Percentiles rank a stretch among this genome's conserved stretches.
Conservation (phyloP, 2,329 filamentous ascomycete species). For the Paraphoma sp. region DNA sequence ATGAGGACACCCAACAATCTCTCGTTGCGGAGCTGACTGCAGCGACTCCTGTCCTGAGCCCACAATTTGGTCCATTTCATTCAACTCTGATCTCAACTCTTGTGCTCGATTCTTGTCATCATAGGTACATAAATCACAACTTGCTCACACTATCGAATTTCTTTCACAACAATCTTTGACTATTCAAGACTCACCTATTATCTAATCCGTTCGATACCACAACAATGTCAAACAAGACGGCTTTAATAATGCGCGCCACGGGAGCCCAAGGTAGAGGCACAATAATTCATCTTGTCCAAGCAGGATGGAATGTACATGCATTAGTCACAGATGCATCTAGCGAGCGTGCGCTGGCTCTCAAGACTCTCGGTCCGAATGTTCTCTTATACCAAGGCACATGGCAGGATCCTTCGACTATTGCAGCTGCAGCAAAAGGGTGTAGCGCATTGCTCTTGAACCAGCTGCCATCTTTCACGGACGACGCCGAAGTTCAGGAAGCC, state of each 20-base stretch:
- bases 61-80: too few relatives aligned
- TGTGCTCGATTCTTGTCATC: too few relatives aligned
- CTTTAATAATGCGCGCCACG: slow-evolving; percentile 28
- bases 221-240: slow-evolving; percentile 19
- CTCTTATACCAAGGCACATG: slow-evolving; percentile 40
- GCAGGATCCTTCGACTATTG: slow-evolving; percentile 35
- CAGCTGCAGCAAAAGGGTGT: slow-evolving; percentile 38
- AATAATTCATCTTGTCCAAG: slow-evolving; percentile 30
- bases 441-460: slow-evolving; percentile 33
- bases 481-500: slow-evolving; percentile 24
- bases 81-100: too few relatives aligned
- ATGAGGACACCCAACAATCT: too few relatives aligned
- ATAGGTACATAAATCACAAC: too few relatives aligned
- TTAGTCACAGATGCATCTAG: slow-evolving; percentile 40
- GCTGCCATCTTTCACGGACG: slow-evolving; percentile 26
- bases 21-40: too few relatives aligned
- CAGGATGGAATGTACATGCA: slow-evolving; percentile 39
- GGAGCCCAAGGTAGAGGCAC: slow-evolving; percentile 27
- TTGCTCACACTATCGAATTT: too few relatives aligned
- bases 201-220: background rate
- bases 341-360: slow-evolving; percentile 31
- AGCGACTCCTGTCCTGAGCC: too few relatives aligned
- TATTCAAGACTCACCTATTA: background rate
- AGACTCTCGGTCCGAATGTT: slow-evolving; percentile 29
- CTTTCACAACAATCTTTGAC: background rate